These are phyloP conservation scores for Paralagenidium karlingii DNA, from an alignment of 352 stramenopile species.

Conservation along the genomic window DNA sequence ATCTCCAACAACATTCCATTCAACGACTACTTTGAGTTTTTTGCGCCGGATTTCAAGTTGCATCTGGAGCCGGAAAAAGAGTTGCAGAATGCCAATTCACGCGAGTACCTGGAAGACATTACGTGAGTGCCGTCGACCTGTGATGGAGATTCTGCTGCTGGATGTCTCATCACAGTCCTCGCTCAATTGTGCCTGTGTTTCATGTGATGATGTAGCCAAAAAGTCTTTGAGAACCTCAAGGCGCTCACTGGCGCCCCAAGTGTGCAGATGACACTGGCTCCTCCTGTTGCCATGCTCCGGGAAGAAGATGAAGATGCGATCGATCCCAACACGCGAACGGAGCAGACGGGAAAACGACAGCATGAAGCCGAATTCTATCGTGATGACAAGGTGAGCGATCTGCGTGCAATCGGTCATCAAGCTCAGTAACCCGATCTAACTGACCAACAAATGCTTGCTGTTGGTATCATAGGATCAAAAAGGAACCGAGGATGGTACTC, in stretches of 20 bases:
- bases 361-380: conserved; percentile 76
- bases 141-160: not conserved
- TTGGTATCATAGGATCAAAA: conserved; percentile 26
- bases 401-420: too few relatives aligned
- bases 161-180: too few relatives aligned
- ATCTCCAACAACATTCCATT: conserved; percentile 74
- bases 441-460: too few relatives aligned
- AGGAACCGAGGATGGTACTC: conserved; percentile 30
- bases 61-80: conserved; percentile 68
- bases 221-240: conserved; percentile 78
- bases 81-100: conserved; percentile 73
- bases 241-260: conserved; percentile 62
- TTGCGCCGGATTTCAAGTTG: conserved; percentile 74
- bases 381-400: conserved; percentile 43
- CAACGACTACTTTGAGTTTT: conserved; percentile 83
- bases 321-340: conserved; percentile 49
- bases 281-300: conserved; percentile 51
- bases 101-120: conserved; percentile 75
- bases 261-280: conserved; percentile 68
- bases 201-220: conserved; percentile 25
- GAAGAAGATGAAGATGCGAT: conserved; percentile 71
- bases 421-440: too few relatives aligned
- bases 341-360: conserved; percentile 58
- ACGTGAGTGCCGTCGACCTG: conserved; percentile 25
- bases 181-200: too few relatives aligned